Conservation (phyloP, 2,329 filamentous ascomycete species). For the Sporothrix curviconia region DNA sequence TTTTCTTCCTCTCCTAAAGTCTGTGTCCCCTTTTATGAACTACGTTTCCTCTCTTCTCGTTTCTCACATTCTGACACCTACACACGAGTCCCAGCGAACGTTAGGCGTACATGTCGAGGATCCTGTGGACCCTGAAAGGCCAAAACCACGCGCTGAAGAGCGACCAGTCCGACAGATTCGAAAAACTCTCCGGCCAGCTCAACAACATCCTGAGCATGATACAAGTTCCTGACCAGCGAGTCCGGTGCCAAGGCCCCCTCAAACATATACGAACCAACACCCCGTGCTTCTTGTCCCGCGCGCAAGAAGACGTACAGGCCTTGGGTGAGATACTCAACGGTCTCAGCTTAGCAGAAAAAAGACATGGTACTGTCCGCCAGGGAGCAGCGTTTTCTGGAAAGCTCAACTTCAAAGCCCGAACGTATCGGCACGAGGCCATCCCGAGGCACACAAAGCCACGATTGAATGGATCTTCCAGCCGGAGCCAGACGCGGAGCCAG, state of each 20-base stretch:
- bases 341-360: neutral
- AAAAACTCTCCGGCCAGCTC: neutral
- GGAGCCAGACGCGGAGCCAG: neutral
- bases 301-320: neutral
- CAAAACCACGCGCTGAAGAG: neutral
- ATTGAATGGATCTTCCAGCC: slow-evolving; percentile 11
- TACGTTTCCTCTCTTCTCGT: neutral
- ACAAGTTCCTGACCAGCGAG: neutral
- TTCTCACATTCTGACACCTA: neutral
- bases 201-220: neutral
- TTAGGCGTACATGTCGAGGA: neutral
- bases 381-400: neutral
- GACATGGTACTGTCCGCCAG: neutral
- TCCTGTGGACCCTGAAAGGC: neutral
- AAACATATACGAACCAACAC: neutral
- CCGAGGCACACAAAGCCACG: slow-evolving; percentile 2
- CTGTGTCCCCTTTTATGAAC: neutral
- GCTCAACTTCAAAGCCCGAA: neutral
- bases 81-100: neutral
- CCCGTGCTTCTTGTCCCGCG: neutral
- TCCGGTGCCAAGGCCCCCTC: neutral
- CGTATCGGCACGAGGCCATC: slow-evolving; percentile 1
- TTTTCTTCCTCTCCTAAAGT: slow-evolving; percentile 4
- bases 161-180: neutral
- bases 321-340: neutral